Evolutionary conservation across 2,329 filamentous ascomycete species (phyloP), one percentile per base, ranked within the genome.

Genomic region (Pseudomassariella vexata): DNA sequence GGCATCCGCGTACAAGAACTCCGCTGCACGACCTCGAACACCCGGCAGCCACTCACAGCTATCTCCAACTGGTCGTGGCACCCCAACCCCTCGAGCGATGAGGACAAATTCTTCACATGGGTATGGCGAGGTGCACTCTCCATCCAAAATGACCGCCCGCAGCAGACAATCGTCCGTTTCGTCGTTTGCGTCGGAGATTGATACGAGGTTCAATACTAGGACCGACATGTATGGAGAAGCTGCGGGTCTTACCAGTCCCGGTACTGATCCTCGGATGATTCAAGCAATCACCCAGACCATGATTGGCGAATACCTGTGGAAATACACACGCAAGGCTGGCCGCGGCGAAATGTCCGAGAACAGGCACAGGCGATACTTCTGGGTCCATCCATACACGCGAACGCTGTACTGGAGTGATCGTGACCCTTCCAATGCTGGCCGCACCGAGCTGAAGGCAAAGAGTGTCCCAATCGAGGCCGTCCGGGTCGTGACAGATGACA

Each of bases 221-320:
- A 61, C 73, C 36, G 73, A 73, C 30, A 66, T 73, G 54, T 63
- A 65, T 26, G 66, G 77, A 33, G 64, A 63, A 26, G 49, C 66
- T 6, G 60, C 65, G 28, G 81, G 80, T 10, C 73, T 92, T 38
- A 28, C 30, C 9, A 76, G 78, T 8, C 68, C 79, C 14, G 75
- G 76, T 41, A 94, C 88, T 5, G 92, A 98, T 62, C 90, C 90
- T 41, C 85, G 90, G 48, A 95, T 98, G 88, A 96, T 98, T 46
- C 88, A 95, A 63, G 92, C 92, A 29, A 95, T 98, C 44, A 98
- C 92, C 3, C 90, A 98, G 60, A 96, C 92, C 12, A 98, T 98
- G 92, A 96, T 98, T 52, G 92, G 92, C 35, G 92, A 98, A 57
- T 96, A 90, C 57, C 70, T 98, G 24, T 98, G 92, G 92, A 98